Conservation (phyloP, 768 basidiomycete genomes). For the Suillus brevipes region DNA sequence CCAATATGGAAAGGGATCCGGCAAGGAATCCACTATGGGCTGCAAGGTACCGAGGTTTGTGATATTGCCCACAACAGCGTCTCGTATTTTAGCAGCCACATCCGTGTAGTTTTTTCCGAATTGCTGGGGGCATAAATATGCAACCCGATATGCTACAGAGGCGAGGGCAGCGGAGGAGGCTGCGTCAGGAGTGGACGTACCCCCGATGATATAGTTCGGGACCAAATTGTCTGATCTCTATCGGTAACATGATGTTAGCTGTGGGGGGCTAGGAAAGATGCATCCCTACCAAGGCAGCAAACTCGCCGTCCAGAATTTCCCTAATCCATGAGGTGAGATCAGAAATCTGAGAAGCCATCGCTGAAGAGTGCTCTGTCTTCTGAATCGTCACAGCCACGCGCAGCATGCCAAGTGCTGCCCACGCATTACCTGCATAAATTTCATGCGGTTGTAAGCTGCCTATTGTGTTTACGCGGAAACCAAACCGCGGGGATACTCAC, state of each 20-base stretch:
- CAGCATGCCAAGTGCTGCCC: slow-evolving; percentile 43
- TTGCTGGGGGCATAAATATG: slow-evolving; percentile 30
- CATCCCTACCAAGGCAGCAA: slow-evolving; percentile 39
- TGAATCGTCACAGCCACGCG: slow-evolving; percentile 40
- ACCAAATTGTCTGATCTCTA: slow-evolving; percentile 34
- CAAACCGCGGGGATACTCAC: slow-evolving; percentile 13
- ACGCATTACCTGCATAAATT: slow-evolving; percentile 33
- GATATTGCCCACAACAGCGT: slow-evolving; percentile 32
- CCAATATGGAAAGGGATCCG: slow-evolving; percentile 20
- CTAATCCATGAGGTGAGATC: slow-evolving; percentile 35
- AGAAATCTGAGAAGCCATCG: slow-evolving; percentile 30
- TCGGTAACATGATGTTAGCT: not conserved
- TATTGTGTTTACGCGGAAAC: not conserved
- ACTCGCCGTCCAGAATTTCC: slow-evolving; percentile 50
- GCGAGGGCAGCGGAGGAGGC: slow-evolving; percentile 33
- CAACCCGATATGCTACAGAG: slow-evolving; percentile 27
- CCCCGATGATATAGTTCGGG: slow-evolving; percentile 37
- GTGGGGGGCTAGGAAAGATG: not conserved
- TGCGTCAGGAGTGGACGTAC: slow-evolving; percentile 35
- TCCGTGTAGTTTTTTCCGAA: slow-evolving; percentile 33
- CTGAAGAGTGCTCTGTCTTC: slow-evolving; percentile 24
- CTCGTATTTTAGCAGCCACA: slow-evolving; percentile 31
- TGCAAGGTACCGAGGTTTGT: slow-evolving; percentile 38
- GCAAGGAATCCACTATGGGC: slow-evolving; percentile 39
- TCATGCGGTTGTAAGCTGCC: not conserved